Base-by-base conservation (phyloP, 305 asterid genomes). In the Solanum hybrid region DNA sequence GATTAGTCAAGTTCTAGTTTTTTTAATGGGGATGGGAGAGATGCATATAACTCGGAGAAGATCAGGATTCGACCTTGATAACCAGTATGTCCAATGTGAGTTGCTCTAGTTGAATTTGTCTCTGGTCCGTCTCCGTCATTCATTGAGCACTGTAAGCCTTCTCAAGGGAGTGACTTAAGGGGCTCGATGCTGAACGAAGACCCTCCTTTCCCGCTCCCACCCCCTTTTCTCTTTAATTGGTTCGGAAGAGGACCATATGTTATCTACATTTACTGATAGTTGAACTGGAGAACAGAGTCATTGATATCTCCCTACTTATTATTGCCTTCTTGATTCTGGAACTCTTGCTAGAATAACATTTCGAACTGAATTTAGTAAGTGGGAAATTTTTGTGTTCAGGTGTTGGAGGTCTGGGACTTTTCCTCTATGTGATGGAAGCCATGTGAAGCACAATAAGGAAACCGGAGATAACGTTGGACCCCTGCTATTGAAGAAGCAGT, bases 391-490 rank as follows among this genome's bases (percentile, higher is more conserved):
- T 76, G 90, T 89, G 89, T 89, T 90, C 94, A 97, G 98, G 94
- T 97, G 99, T 89, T 97, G 99, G 99, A 94, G 98, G 92, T 97
- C 99, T 0, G 96, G 95, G 92, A 95, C 98, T 3, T 97, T 97
- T 88, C 99, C 98, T 10, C 89, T 97, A n/a, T 97, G 99, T 72
- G 98, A 97, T 73, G 99, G 98, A 90, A 88, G 91, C 83, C 99
- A 97, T 65, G 90, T 95, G 93, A 97, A 97, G 93, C 99, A 97
- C 95, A 97, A 97, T 89, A 97, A 97, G 93, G 98, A 95, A 7
- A 94, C 94, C 0, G 98, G 97, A n/a, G 99, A 97, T 89, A 97
- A 96, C 6, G 98, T 97, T 87, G 99, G 99, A 73, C 98, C 99
- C 77, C 89, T 97, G 94, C 95, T 97, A 89, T 90, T 97, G 93